Conservation (phyloP, 306 rosid genomes). For the Corylus americana region DNA sequence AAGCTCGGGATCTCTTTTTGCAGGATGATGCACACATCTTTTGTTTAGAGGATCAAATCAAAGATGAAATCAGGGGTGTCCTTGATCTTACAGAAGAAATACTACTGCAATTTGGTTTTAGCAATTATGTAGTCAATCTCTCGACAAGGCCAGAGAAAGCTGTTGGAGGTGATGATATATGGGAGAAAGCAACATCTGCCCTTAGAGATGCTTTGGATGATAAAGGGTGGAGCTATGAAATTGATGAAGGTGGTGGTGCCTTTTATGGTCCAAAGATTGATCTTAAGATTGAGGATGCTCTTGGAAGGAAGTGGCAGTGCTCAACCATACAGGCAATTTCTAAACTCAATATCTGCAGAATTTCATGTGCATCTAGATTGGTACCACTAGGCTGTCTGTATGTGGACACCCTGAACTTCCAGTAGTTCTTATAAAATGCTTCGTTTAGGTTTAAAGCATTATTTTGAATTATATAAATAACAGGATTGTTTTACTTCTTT, state of each 20-base stretch:
- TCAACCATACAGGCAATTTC: conserved; percentile 90
- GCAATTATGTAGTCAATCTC: conserved; percentile 88
- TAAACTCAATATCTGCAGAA: conserved; percentile 8
- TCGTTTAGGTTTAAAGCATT: not conserved
- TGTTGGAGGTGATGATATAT: conserved; percentile 84
- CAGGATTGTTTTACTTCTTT: conserved; percentile 7
- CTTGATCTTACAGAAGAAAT: conserved; percentile 88
- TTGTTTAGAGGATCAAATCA: conserved; percentile 89
- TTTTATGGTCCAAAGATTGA: conserved; percentile 99
- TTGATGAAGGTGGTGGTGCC: conserved; percentile 98
- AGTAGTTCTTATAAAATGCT: not conserved
- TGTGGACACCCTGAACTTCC: not conserved
- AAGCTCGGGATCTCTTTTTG: conserved; percentile 33
- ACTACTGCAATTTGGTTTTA: conserved; percentile 81
- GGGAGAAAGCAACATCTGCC: conserved; percentile 91
- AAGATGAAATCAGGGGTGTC: conserved; percentile 93
- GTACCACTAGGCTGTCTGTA: not conserved
- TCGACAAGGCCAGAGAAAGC: conserved; percentile 89
- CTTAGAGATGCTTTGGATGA: conserved; percentile 87
- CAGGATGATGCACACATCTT: conserved; percentile 99
- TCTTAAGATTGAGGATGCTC: conserved; percentile 97
- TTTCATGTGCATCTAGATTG: conserved; percentile 2
- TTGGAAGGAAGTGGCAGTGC: conserved; percentile 99
- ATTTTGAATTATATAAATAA: conserved; percentile 15
- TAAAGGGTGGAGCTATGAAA: conserved; percentile 87